These are phyloP conservation scores for Arctium lappa DNA, from an alignment of 129 eudicot genomes.

Conservation along the genomic window DNA sequence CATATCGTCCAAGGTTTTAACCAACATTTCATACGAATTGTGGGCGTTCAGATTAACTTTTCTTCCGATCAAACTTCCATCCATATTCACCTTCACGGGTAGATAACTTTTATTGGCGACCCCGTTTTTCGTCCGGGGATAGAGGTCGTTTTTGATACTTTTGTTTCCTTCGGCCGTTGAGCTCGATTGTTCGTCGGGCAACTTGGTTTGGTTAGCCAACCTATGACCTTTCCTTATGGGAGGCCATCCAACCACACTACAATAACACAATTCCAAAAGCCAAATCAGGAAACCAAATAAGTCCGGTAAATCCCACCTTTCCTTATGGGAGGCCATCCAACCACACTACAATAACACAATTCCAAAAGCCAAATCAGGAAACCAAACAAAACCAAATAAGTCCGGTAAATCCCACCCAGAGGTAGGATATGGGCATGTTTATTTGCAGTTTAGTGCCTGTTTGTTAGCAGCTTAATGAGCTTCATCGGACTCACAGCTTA, in stretches of 20 bases:
- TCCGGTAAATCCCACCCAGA: neutral
- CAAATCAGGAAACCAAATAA: neutral
- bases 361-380: neutral
- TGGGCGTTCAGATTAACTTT: slow-evolving; percentile 74
- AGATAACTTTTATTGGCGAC: slow-evolving; percentile 35
- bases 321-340: neutral
- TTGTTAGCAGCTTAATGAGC: no score
- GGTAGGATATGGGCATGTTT: neutral
- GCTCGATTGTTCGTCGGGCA: slow-evolving; percentile 44
- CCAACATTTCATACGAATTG: slow-evolving; percentile 56
- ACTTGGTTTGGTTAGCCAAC: slow-evolving; percentile 58
- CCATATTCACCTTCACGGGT: slow-evolving; percentile 79
- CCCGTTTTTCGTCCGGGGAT: neutral
- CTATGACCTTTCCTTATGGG: slow-evolving; percentile 72
- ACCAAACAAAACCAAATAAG: neutral
- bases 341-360: no score
- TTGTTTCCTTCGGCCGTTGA: slow-evolving; percentile 35
- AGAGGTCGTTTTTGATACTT: slow-evolving; percentile 7
- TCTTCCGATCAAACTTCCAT: slow-evolving; percentile 74
- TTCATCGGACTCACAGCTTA: no score
- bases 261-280: neutral
- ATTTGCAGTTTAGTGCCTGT: no score
- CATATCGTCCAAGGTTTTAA: slow-evolving; percentile 62
- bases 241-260: slow-evolving; percentile 84
- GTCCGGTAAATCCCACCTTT: no score